A percentile compares a stretch with the other conserved stretches of the same genome.
phyloP scores from a whole-genome alignment of 2,329 filamentous ascomycete genomes.

The Teratosphaeriaceae sp. region DNA sequence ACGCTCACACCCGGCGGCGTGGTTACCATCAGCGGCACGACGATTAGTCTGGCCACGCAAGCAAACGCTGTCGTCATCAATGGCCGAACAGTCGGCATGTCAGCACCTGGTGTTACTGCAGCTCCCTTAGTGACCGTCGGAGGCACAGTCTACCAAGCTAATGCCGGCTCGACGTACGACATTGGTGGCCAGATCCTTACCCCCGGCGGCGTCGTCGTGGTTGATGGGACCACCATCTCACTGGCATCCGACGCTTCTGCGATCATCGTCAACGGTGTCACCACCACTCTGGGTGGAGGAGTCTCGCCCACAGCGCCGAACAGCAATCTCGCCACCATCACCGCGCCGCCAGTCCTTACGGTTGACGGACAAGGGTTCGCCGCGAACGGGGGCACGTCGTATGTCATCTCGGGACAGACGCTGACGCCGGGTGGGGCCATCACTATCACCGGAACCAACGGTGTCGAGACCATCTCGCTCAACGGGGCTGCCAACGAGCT shows the following conservation, averaged over 20 bases:
- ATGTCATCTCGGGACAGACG: constrained; percentile 29
- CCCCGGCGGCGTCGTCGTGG: constrained; percentile 32
- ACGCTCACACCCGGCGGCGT: constrained; percentile 32
- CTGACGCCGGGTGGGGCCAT: constrained; percentile 32
- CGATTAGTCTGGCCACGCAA: constrained; percentile 34
- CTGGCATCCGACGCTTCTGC: constrained; percentile 35
- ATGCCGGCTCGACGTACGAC: constrained; percentile 28
- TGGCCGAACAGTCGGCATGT: constrained; percentile 30
- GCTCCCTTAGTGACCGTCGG: constrained; percentile 25
- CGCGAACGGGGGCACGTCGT: constrained; percentile 21
- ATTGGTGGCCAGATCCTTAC: constrained; percentile 27
- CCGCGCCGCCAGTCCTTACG: constrained; percentile 24
- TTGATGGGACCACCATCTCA: constrained; percentile 35
- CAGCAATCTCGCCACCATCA: constrained; percentile 14
- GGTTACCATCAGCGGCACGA: constrained; percentile 32
- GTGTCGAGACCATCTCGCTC: constrained; percentile 27
- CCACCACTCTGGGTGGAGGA: constrained; percentile 7
- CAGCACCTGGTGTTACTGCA: constrained; percentile 24
- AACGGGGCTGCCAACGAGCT: constrained; percentile 28
- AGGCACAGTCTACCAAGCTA: constrained; percentile 23
- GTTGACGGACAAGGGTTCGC: constrained; percentile 22
- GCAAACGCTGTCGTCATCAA: constrained; percentile 36
- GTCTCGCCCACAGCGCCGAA: not conserved
- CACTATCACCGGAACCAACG: constrained; percentile 16
- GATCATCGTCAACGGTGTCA: constrained; percentile 29